Evolutionary conservation across 116 monocot genomes (phyloP), one percentile per base, ranked within the genome.

Genomic region (Phalaenopsis hybrid): DNA sequence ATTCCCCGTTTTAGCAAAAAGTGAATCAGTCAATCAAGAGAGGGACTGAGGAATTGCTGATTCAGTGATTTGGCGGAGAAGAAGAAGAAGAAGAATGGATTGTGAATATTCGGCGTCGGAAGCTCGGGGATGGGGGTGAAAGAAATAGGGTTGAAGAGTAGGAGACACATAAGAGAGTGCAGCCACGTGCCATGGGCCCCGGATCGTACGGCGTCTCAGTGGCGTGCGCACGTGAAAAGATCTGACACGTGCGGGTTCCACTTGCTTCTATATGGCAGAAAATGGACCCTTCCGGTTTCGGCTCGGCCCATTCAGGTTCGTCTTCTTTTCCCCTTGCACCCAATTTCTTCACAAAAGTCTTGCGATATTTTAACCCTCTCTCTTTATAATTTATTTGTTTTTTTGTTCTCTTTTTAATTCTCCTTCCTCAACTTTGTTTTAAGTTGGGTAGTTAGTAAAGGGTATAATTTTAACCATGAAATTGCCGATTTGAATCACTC

Each of bases 111-210:
- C 58, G 25, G 17, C 20, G 12, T 57, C 31, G 15, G 57, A 11
- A 34, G 78, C 55, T 75, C 6, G 34, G 28, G 33, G 12, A 12
- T 0, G 57, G 28, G 55, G 12, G 10, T 11, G 49, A 9, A 51
- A 44, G 61, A 63, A 44, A 65, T 79, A 79, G 43, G 17, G 44
- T 2, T 4, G 59, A 79, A 43, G 41, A 20, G 7, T 9, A 44
- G 17, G 8, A 28, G n/a, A 67, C 67, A 73, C 15, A 73, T 73
- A 28, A 12, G 73, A 43, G 73, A n/a, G 44, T 63, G 63, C 44
- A 43, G 79, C 63, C 79, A 79, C 79, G 79, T 79, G 79, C 18
- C 18, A 58, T 33, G 59, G 44, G 61, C 59, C 79, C 55, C 6
- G 16, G 31, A 4, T 2, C 37, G 58, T 37, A 44, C 41, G 13